Evolutionary conservation across 1,139 yeast species (phyloP).

Genomic region (Geotrichum reessii): DNA sequence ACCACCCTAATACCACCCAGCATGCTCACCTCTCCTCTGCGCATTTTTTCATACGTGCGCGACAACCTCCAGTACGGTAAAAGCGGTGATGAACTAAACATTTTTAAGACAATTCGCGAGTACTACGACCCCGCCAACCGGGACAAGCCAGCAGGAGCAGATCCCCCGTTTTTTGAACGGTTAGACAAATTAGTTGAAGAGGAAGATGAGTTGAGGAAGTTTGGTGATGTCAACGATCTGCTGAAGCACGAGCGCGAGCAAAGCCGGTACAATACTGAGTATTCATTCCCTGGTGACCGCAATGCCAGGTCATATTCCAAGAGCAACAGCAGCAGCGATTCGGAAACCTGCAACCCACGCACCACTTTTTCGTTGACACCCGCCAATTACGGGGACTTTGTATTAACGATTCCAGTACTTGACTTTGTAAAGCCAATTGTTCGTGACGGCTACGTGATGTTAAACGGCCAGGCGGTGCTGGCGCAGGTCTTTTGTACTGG

Average conservation of each 20-base stretch:
- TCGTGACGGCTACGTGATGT: conserved; percentile 6
- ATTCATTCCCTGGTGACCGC: neutral
- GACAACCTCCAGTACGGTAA: conserved; percentile 1
- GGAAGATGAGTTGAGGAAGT: neutral
- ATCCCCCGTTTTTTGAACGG: neutral
- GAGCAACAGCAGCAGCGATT: neutral
- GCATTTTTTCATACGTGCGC: neutral
- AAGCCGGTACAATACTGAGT: neutral
- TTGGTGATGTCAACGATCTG: neutral
- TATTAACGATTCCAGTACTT: conserved; percentile 1
- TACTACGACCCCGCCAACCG: neutral
- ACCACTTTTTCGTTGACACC: neutral
- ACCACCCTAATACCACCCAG: neutral
- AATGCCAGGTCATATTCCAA: neutral
- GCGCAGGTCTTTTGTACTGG: conserved; percentile 8
- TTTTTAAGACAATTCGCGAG: neutral
- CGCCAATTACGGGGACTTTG: conserved; percentile 5
- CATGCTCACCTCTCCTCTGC: neutral
- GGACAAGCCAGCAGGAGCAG: neutral
- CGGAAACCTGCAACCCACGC: neutral
- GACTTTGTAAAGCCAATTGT: conserved; percentile 13
- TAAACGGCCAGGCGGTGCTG: conserved; percentile 2
- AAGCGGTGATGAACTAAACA: neutral
- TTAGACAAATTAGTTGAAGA: neutral
- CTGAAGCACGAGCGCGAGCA: neutral